phyloP scores from a whole-genome alignment of 768 basidiomycete species.

The Tephrocybe rancida region DNA sequence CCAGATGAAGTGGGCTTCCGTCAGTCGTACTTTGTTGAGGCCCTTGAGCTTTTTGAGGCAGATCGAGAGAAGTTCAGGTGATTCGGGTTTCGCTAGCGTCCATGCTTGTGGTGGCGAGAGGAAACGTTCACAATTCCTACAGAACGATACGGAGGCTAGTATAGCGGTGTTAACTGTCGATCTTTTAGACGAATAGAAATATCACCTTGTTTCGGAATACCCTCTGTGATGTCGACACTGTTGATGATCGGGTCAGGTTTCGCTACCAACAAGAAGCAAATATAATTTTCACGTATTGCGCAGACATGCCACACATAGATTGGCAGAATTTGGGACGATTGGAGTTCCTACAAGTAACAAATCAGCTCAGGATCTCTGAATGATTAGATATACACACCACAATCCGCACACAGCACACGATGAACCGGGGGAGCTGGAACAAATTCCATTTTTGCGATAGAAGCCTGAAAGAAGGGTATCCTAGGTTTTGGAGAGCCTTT shows the following conservation, averaged over 20 bases:
- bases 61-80: slow-evolving; percentile 89
- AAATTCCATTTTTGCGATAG: slow-evolving; percentile 68
- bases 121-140: slow-evolving; percentile 96
- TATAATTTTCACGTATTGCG: slow-evolving; percentile 65
- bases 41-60: slow-evolving; percentile 96
- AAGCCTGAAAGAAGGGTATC: not conserved
- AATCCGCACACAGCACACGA: slow-evolving; percentile 88
- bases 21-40: slow-evolving; percentile 89
- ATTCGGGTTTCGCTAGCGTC: slow-evolving; percentile 87
- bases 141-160: slow-evolving; percentile 86
- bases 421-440: slow-evolving; percentile 73
- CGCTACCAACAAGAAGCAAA: not conserved
- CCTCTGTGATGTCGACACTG: slow-evolving; percentile 96
- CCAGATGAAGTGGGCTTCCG: slow-evolving; percentile 99
- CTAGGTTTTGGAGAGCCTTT: not conserved
- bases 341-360: slow-evolving; percentile 58
- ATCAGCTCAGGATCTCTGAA: slow-evolving; percentile 6
- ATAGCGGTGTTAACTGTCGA: not conserved
- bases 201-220: slow-evolving; percentile 91
- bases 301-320: slow-evolving; percentile 87
- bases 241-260: not conserved
- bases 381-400: slow-evolving; percentile 50
- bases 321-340: slow-evolving; percentile 90
- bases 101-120: slow-evolving; percentile 88
- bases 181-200: slow-evolving; percentile 1